Evolutionary conservation across 768 basidiomycete species (phyloP), one percentile per base, ranked within the genome.

Genomic region (Brasilioporus rufonigricans): DNA sequence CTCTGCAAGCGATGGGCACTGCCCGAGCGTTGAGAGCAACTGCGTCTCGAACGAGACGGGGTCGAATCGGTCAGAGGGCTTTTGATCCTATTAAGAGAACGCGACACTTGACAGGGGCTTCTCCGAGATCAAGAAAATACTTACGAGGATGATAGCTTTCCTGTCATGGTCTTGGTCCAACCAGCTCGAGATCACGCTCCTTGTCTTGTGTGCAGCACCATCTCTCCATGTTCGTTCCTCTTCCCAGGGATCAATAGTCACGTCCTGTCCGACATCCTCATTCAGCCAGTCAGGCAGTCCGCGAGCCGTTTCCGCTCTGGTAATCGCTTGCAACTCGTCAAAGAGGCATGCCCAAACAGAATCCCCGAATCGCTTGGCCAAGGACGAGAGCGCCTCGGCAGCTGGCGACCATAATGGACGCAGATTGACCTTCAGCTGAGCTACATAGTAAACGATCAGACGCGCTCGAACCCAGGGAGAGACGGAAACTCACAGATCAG

Each of bases 381-480:
- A 57, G 2, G 70, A 65, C 0, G 81, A 77, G 6, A 97, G 70
- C 1, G 89, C 86, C 12, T 80, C 79, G 13, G 85, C 80, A 5
- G 93, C 84, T 18, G 94, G 88, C 4, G 84, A 81, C 89, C 95
- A 99, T 16, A 97, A 66, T 0, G 97, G 97, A 27, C 91, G 82
- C 43, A 98, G 74, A 67, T 94, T 96, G 56, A 98, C 89, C 74
- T 98, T 98, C 49, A 98, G 77, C 67, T 97, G 95, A 7, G 89
- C 91, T 88, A 62, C 24, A 52, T 19, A 13, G 12, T 12, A 12
- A 46, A 33, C 1, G n/a, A 45, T 44, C n/a, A 44, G 21, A 32
- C 45, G 19, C 24, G 35, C 35, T 35, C 41, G 13, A 33, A 18
- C n/a, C 26, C 23, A 33, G 35, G 39, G 16, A 5, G 12, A 50